phyloP scores from a whole-genome alignment of 176 grass and related monocot genomes.

The Hsuehochloa calcarea region DNA sequence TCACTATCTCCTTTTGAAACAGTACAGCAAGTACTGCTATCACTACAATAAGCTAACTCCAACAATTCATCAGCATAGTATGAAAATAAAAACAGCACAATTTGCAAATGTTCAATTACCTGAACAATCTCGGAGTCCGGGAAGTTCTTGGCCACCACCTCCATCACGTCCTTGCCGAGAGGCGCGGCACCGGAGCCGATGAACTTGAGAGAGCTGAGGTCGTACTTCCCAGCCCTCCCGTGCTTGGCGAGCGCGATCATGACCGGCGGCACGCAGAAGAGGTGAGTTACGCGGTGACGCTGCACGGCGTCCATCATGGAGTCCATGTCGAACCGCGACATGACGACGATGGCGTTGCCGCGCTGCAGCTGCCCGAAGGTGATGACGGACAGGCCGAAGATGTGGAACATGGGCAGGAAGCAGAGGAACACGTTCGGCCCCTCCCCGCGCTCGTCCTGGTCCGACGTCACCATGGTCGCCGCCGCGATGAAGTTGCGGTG shows the following conservation, averaged over 20 bases:
- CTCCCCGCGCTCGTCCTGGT: slow-evolving; percentile 69
- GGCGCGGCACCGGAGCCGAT: slow-evolving; percentile 88
- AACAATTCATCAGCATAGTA: neutral
- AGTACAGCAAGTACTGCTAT: neutral
- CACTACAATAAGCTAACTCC: neutral
- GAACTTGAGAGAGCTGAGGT: slow-evolving; percentile 69
- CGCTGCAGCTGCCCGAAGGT: slow-evolving; percentile 70
- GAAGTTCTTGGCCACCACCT: slow-evolving; percentile 66
- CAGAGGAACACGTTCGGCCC: slow-evolving; percentile 75
- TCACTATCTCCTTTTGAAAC: neutral
- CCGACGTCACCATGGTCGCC: slow-evolving; percentile 49
- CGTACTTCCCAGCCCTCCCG: slow-evolving; percentile 54
- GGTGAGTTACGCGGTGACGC: slow-evolving; percentile 53
- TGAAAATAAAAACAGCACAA: neutral
- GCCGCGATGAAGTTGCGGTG: slow-evolving; percentile 81
- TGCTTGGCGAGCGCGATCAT: slow-evolving; percentile 90
- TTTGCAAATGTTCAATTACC: slow-evolving; percentile 29
- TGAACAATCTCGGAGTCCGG: slow-evolving; percentile 52
- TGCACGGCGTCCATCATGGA: slow-evolving; percentile 53
- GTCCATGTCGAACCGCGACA: slow-evolving; percentile 73
- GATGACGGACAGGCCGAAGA: slow-evolving; percentile 76
- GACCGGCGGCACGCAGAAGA: slow-evolving; percentile 86
- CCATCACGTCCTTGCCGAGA: slow-evolving; percentile 95
- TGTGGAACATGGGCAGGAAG: slow-evolving; percentile 98
- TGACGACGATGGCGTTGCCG: slow-evolving; percentile 64